Evolutionary conservation across 75 land plant genomes (phyloP), one percentile per base, ranked within the genome.

Genomic region (Pinus albicaulis): DNA sequence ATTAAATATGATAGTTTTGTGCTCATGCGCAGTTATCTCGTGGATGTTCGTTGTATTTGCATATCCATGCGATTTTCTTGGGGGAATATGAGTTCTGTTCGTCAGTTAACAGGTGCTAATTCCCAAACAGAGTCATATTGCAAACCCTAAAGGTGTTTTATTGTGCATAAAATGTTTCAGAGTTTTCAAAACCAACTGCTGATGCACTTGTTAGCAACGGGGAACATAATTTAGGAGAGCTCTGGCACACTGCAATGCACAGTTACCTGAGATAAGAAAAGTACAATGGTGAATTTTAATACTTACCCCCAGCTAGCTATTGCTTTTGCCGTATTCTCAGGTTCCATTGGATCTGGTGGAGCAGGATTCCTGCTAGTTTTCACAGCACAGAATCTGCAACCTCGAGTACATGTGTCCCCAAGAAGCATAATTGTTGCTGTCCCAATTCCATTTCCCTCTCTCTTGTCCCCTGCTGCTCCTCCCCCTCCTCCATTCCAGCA

Each of bases 391-490:
- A 96, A 96, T 48, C 99, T 68, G 78, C 99, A 96, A 0, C 99
- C 99, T 26, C 99, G 85, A 12, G 99, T 96, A 74, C 99, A 96
- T 24, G 99, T 96, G 71, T 96, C 97, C 23, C 99, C 99, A 22
- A 96, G 84, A 72, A 96, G 83, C 99, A 96, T 96, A 59, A 96
- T 96, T 3, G 97, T 96, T 1, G 99, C 99, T 17, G 99, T 96
- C 3, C 95, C 99, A 82, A 96, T 87, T 11, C 94, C 99, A 84
- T 92, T 88, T 57, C 92, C 91, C 71, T 87, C 82, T 3, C 89
- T 89, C 24, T 90, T 90, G 48, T 78, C 84, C 56, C 91, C 90
- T 44, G 89, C 98, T 23, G 93, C 93, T 68, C 71, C 71, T 48
- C 53, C 53, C 53, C 12, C 53, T 48, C 53, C 53, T 71, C 98